Percentiles rank a stretch among this genome's conserved stretches.
Conservation (phyloP, 306 rosid genomes). For the Rubus parviflorus region DNA sequence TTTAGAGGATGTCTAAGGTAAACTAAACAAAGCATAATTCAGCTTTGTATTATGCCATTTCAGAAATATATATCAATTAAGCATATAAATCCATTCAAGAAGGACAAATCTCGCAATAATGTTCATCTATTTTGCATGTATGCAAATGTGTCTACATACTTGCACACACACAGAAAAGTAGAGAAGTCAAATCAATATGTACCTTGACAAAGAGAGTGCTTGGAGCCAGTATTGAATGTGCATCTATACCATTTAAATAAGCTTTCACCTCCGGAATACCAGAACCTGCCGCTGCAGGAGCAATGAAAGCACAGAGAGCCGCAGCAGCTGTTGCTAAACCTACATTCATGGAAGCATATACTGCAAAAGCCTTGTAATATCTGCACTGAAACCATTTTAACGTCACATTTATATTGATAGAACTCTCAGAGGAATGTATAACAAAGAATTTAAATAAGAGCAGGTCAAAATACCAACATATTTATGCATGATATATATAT, state of each 20-base stretch:
- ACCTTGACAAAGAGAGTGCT: conserved; percentile 86
- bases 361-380: conserved; percentile 60
- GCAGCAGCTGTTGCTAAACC: conserved; percentile 60
- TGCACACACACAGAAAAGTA: not conserved
- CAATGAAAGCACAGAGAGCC: conserved; percentile 63
- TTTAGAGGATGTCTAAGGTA: not conserved
- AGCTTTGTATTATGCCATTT: not conserved
- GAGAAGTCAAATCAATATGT: not conserved
- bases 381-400: conserved; percentile 46
- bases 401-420: conserved; percentile 18
- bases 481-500: not conserved
- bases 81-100: not conserved
- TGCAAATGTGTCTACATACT: not conserved
- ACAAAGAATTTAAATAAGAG: not conserved
- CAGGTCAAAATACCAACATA: not conserved
- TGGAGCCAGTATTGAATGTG: conserved; percentile 79
- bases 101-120: not conserved
- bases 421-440: not conserved
- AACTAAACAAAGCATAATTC: not conserved
- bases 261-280: conserved; percentile 97
- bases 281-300: conserved; percentile 95
- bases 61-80: not conserved
- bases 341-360: conserved; percentile 50
- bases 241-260: conserved; percentile 79
- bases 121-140: not conserved